Conservation (phyloP, 1,284 basidiomycete genomes). For the Tylopilus sp. region DNA sequence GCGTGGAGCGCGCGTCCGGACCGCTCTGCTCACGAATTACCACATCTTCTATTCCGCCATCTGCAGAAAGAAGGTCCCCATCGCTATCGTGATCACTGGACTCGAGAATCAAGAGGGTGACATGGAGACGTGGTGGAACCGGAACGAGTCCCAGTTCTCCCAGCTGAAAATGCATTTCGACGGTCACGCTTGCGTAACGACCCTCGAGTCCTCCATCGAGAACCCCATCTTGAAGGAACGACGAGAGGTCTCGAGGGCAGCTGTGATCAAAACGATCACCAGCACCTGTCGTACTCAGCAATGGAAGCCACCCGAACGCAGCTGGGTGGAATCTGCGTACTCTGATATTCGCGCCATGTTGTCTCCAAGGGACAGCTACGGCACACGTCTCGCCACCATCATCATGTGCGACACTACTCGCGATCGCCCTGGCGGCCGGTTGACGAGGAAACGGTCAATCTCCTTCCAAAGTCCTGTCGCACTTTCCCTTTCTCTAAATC, state of each 20-base stretch:
- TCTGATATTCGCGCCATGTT: constrained; percentile 26
- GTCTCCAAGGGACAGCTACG: constrained; percentile 7
- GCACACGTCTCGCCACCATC: constrained; percentile 15
- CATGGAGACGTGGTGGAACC: constrained; percentile 30
- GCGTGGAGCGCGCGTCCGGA: constrained; percentile 27
- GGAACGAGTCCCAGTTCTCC: constrained; percentile 21
- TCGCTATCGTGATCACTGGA: constrained; percentile 28
- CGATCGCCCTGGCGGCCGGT: not conserved
- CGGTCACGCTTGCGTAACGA: constrained; percentile 28
- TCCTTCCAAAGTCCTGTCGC: constrained; percentile 23
- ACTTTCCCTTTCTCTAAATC: constrained; percentile 12
- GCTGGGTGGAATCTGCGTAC: constrained; percentile 24
- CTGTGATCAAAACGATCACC: constrained; percentile 19
- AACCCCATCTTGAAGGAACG: constrained; percentile 15
- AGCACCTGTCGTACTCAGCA: constrained; percentile 18
- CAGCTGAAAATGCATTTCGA: constrained; percentile 25
- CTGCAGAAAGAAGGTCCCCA: constrained; percentile 31
- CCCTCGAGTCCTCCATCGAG: constrained; percentile 16
- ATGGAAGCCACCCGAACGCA: constrained; percentile 25
- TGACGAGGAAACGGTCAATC: constrained; percentile 17
- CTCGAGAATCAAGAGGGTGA: constrained; percentile 26
- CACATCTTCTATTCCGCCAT: constrained; percentile 32
- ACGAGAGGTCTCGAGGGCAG: constrained; percentile 15
- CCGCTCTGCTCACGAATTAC: constrained; percentile 27
- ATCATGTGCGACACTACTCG: constrained; percentile 24